A percentile compares a stretch with the other conserved stretches of the same genome.
Evolutionary conservation across 768 basidiomycete species (phyloP).

Genomic region (Kwoniella shandongensis): DNA sequence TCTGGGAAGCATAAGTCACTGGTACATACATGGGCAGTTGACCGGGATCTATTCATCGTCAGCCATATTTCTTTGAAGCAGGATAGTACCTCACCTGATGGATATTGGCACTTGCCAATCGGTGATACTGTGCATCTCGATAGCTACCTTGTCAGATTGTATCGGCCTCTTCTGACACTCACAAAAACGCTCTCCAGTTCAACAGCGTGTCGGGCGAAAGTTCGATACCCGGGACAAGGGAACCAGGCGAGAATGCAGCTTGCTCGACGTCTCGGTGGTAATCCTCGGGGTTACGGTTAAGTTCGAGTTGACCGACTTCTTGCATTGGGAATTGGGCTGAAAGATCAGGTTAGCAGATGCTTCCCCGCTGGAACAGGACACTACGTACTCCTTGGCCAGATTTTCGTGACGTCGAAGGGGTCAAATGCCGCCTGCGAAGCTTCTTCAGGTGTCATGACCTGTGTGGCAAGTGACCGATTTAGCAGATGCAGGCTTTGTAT

Average conservation of each 20-base stretch:
- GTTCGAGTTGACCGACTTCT: conserved; percentile 39
- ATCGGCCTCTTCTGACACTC: not conserved
- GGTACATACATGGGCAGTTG: conserved; percentile 29
- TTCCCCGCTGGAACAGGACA: too few species aligned
- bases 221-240: conserved; percentile 51
- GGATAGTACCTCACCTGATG: conserved; percentile 30
- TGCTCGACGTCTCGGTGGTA: conserved; percentile 53
- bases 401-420: conserved; percentile 51
- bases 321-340: conserved; percentile 41
- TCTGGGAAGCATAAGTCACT: too few species aligned
- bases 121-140: conserved; percentile 47
- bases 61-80: not conserved
- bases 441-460: conserved; percentile 50
- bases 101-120: conserved; percentile 47
- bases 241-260: conserved; percentile 46
- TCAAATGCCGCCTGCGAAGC: conserved; percentile 38
- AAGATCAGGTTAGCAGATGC: too few species aligned
- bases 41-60: conserved; percentile 23
- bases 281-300: conserved; percentile 50
- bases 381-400: conserved; percentile 28
- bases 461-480: not conserved
- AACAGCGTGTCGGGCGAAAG: conserved; percentile 48
- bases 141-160: conserved; percentile 19
- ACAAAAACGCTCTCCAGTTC: conserved; percentile 50
- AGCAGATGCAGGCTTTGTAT: not conserved